Base-by-base conservation (phyloP, 2,329 filamentous ascomycete genomes). In the Pseudocercospora fijiensis region DNA sequence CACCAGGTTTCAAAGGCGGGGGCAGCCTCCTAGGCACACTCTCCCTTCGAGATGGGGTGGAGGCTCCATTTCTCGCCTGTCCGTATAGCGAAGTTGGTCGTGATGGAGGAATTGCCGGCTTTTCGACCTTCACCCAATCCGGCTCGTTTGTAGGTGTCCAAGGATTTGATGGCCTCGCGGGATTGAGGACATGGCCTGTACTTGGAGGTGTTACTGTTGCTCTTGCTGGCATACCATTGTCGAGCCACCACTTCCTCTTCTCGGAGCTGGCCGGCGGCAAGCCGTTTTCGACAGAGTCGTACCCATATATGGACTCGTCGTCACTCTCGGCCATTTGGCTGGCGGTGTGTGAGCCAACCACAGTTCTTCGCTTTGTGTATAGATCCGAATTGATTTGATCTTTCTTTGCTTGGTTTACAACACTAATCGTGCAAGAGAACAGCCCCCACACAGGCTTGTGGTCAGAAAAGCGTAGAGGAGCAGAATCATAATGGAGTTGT, bases 391-490 rank as follows among this genome's bases (percentile, higher is more conserved):
- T 90, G 53, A 98, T 86, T 3, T 81, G 78, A 65, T 93, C 88
- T 69, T 91, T 92, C 59, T 84, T 80, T 24, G 78, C 79, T 74
- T 96, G 91, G 69, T 99, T 86, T 10, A 98, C 81, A 51, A 95
- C 87, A 68, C 83, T 93, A 58, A 98, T 89, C 0, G 84, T 86
- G 76, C 93, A 96, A 69, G 92, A 86, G 74, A 99, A 99, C 0
- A 87, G 87, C 11, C 92, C 93, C 77, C 91, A 97, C 0, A 99
- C 94, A 1, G 95, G 95, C n/a, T 93, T 86, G 76, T 99, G 95
- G 74, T 99, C 95, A 0, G 95, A 99, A 75, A 98, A 96, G 11
- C 85, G 86, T 37, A 99, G 81, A 28, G 91, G 88, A 3, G 93
- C 92, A 59, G 86, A 89, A 72, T 91, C 86, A 77, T 99, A 99